phyloP scores from a whole-genome alignment of 345 rosid genomes.

The Populus tremula region DNA sequence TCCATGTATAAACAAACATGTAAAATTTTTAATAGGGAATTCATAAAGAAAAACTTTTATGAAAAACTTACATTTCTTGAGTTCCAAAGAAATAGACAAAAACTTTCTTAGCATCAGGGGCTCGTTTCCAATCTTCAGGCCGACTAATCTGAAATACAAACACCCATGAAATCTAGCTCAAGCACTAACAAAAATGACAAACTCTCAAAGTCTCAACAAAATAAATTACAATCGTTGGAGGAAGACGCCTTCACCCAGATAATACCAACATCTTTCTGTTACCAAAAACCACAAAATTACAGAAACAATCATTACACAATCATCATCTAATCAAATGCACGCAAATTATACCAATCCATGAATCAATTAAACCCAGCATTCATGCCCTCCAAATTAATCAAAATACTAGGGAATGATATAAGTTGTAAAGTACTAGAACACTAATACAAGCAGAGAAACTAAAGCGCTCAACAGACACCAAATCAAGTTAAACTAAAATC shows the following conservation, averaged over 20 bases:
- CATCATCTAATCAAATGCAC: neutral
- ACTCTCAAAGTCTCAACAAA: neutral
- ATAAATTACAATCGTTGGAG: neutral
- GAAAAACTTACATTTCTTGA: constrained; percentile 70
- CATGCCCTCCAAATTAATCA: neutral
- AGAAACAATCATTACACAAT: neutral
- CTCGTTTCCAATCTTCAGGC: constrained; percentile 75
- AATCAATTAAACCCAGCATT: neutral
- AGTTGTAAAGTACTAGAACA: neutral
- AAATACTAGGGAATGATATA: neutral
- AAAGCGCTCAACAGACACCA: neutral
- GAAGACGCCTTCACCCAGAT: constrained; percentile 1
- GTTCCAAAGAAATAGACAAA: constrained; percentile 90
- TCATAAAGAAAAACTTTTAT: constrained; percentile 30
- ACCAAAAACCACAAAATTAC: neutral
- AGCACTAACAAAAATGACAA: constrained; percentile 4
- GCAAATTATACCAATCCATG: neutral
- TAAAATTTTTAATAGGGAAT: neutral
- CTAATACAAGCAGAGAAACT: neutral
- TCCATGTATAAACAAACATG: neutral
- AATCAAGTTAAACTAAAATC: neutral
- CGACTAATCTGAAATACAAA: constrained; percentile 64
- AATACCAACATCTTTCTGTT: neutral
- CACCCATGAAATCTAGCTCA: constrained; percentile 25
- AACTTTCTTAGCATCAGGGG: constrained; percentile 73